These are phyloP conservation scores for Ilex aquifolium DNA, from an alignment of 257 asterid genomes.

Conservation along the genomic window DNA sequence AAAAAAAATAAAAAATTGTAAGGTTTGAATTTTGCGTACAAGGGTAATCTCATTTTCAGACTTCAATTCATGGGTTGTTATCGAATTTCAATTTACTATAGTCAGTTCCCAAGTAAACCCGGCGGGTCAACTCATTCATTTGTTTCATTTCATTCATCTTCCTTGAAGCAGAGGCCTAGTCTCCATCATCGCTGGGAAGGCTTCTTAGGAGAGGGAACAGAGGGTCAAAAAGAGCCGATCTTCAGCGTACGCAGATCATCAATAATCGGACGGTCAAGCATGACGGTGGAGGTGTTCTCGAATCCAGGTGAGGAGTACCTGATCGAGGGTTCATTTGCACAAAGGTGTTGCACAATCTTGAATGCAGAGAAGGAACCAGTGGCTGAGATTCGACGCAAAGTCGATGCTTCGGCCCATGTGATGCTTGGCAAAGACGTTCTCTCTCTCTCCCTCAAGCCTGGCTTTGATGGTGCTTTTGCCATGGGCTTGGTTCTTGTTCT, in stretches of 20 bases:
- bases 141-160: not conserved
- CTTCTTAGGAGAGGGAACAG: slow-evolving; percentile 48
- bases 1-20: no score
- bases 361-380: slow-evolving; percentile 27
- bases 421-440: slow-evolving; percentile 68
- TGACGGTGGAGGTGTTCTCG: slow-evolving; percentile 42
- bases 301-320: slow-evolving; percentile 44
- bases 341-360: slow-evolving; percentile 44
- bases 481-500: slow-evolving; percentile 68
- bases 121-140: not conserved
- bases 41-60: no score
- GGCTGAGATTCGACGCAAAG: slow-evolving; percentile 79
- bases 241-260: slow-evolving; percentile 60
- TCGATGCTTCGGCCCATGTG: slow-evolving; percentile 43
- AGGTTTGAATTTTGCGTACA: no score
- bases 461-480: slow-evolving; percentile 67
- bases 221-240: slow-evolving; percentile 35
- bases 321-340: slow-evolving; percentile 58
- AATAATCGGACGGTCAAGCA: slow-evolving; percentile 49
- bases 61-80: no score
- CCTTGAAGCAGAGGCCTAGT: slow-evolving; percentile 58
- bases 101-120: not conserved
- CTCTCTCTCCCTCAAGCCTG: slow-evolving; percentile 35
- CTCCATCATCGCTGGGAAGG: slow-evolving; percentile 80
- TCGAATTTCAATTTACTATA: no score